Base-by-base conservation (phyloP, 2,329 filamentous ascomycete species). In the Domatiomyces globalis region DNA sequence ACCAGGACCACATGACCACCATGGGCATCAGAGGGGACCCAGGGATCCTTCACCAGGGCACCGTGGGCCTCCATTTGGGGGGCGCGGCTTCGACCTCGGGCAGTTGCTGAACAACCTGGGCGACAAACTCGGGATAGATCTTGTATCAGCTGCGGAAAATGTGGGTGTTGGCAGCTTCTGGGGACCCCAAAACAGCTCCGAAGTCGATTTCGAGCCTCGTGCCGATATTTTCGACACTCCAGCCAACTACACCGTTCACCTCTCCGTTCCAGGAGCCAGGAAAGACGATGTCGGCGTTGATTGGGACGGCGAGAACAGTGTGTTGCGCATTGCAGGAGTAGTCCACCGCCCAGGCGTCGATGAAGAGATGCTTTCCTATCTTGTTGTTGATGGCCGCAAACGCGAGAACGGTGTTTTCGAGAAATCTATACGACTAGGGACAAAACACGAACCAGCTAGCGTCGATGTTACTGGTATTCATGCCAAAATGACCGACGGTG, bases 211-310 rank as follows among this genome's bases (percentile, higher is more conserved):
- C 52, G 59, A 62, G 10, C 69, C 67, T 19, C 57, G 58, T 12
- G 64, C 63, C 29, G 87, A 94, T 64, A 70, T 89, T 57, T 92
- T 90, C 71, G 78, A 83, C 64, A 84, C 81, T 4, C 67, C 78
- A 5, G 67, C 70, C 29, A 68, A 78, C 12, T 88, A 81, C 64
- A 71, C 87, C 44, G 69, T 92, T 7, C 85, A 92, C 65, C 63
- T 80, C 46, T 82, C 85, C 1, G 74, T 94, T 0, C 85, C 87
- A 0, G 87, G 87, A 22, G 85, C 83, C 1, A 82, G 82, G 69
- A 89, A 88, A 67, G 77, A 86, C 61, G 85, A 92, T 61, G 71
- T 92, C 5, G 83, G 77, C 52, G 78, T 92, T 45, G 81, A 82
- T 65, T 94, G 84, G 78, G 80, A 90, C 58, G 73, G 78, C 0